Conservation (phyloP, 148 eudicot genomes). For the Chenopodium berlandieri region DNA sequence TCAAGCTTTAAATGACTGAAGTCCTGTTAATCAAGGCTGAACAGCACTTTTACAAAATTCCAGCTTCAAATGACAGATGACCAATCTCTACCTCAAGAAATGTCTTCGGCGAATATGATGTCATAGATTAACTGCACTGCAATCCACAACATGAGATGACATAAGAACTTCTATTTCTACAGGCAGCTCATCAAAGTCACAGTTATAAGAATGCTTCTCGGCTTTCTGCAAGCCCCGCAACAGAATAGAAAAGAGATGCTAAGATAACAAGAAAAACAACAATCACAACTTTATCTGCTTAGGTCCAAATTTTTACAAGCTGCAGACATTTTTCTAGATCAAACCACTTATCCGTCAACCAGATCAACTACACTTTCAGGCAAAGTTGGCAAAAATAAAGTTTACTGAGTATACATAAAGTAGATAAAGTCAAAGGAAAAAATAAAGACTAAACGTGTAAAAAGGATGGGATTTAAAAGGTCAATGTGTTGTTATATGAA, state of each 20-base stretch:
- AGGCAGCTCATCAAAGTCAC: background rate
- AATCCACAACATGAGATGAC: slow-evolving; percentile 9
- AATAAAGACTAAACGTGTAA: background rate
- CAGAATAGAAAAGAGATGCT: background rate
- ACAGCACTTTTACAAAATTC: background rate
- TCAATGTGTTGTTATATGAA: background rate
- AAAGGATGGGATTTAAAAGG: background rate
- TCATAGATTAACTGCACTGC: slow-evolving; percentile 67
- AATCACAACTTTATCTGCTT: background rate
- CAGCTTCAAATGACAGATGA: background rate
- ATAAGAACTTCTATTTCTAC: slow-evolving; percentile 10
- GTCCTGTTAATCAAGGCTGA: background rate
- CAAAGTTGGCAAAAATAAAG: background rate
- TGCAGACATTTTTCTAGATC: background rate
- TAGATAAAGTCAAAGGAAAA: background rate
- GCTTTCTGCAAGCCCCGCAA: background rate
- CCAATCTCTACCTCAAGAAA: slow-evolving; percentile 30
- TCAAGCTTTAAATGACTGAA: background rate
- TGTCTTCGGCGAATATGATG: slow-evolving; percentile 63
- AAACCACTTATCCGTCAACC: background rate
- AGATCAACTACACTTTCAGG: background rate
- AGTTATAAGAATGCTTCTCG: background rate
- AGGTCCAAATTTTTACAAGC: background rate
- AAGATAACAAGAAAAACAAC: background rate
- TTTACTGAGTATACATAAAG: background rate